These are phyloP conservation scores for Artemisia argyi DNA, from an alignment of 129 eudicot species.

Conservation along the genomic window DNA sequence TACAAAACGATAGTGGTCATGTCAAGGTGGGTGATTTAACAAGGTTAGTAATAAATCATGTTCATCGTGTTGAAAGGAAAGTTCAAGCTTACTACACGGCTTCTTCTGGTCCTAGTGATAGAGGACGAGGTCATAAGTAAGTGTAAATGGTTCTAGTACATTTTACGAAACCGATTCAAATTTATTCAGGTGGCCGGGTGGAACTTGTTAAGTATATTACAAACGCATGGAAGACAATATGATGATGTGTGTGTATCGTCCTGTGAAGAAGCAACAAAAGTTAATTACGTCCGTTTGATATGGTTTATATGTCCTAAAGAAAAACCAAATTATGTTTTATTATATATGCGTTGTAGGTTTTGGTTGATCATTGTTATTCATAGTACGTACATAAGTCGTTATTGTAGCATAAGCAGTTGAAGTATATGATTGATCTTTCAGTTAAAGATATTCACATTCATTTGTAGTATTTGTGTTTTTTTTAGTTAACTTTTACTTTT, in stretches of 20 bases:
- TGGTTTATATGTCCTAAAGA: not conserved
- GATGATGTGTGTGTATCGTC: not conserved
- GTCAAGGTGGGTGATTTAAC: not conserved
- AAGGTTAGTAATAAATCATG: not conserved
- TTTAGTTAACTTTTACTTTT: not conserved
- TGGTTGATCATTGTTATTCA: not conserved
- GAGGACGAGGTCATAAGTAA: constrained; percentile 32
- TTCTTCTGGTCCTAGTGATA: constrained; percentile 31
- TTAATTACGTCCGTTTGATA: constrained; percentile 15
- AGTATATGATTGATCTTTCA: constrained; percentile 10
- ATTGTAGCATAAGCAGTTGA: not conserved
- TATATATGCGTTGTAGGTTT: constrained; percentile 11
- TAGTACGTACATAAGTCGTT: constrained; percentile 4
- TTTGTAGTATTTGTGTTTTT: constrained; percentile 18
- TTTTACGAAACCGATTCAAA: not conserved
- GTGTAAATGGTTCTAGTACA: not conserved
- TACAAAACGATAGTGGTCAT: not conserved
- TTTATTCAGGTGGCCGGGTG: not conserved
- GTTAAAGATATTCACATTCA: constrained; percentile 12
- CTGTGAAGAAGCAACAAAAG: not conserved
- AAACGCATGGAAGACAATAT: not conserved
- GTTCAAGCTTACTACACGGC: constrained; percentile 25
- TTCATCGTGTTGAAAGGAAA: constrained; percentile 22
- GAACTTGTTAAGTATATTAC: not conserved
- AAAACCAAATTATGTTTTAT: not conserved